phyloP scores from a whole-genome alignment of 108 stramenopile genomes.

The Cylindrotheca closterium region DNA sequence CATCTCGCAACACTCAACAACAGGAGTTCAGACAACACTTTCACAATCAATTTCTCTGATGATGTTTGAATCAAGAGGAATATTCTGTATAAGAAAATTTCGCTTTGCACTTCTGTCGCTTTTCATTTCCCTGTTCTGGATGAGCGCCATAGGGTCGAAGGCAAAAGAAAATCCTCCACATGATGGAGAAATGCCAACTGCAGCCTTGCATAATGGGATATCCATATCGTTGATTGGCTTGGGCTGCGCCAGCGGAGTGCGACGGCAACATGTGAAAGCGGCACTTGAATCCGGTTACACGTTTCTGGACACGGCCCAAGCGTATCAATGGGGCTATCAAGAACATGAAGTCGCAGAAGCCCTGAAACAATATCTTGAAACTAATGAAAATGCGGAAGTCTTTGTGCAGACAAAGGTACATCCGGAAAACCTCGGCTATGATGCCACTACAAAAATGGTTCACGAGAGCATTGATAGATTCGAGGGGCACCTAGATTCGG shows the following conservation, averaged over 20 bases:
- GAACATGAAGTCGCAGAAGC: constrained; percentile 48
- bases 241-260: constrained; percentile 52
- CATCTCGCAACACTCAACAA: too few relatives aligned
- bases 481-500: constrained; percentile 41
- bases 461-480: constrained; percentile 27
- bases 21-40: too few relatives aligned
- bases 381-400: constrained; percentile 14
- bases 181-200: constrained; percentile 28
- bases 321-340: constrained; percentile 50
- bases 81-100: too few relatives aligned
- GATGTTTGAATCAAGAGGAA: too few relatives aligned
- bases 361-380: not conserved
- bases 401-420: constrained; percentile 65
- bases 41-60: too few relatives aligned
- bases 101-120: too few relatives aligned
- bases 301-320: constrained; percentile 55
- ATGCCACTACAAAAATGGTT: constrained; percentile 38
- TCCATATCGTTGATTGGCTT: constrained; percentile 47
- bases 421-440: constrained; percentile 55
- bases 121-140: too few relatives aligned
- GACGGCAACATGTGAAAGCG: constrained; percentile 22
- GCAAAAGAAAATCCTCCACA: too few relatives aligned
- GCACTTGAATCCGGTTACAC: constrained; percentile 49
- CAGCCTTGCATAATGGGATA: constrained; percentile 43
- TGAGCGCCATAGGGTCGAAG: too few relatives aligned